Conservation (phyloP, 148 eudicot genomes). For the Persicaria tinctoria region DNA sequence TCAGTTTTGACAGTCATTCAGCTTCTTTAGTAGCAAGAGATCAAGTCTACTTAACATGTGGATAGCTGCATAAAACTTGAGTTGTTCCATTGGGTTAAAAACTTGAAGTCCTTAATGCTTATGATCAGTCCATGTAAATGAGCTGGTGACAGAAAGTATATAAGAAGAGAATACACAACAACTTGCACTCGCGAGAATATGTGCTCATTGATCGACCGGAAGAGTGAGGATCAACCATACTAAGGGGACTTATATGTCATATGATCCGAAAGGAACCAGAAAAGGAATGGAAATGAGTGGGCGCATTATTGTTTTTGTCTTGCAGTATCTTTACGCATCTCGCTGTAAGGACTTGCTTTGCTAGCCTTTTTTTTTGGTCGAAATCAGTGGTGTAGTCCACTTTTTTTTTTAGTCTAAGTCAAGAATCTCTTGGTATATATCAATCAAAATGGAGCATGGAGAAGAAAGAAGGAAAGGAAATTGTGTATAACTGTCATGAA, state of each 20-base stretch:
- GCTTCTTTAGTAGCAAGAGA: not conserved
- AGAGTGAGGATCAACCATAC: conserved; percentile 1
- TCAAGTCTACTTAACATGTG: not conserved
- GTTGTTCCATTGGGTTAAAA: too few relatives aligned
- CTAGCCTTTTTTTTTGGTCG: too few relatives aligned
- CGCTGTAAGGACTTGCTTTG: not conserved
- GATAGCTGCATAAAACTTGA: too few relatives aligned
- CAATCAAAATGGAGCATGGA: not conserved
- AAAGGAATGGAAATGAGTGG: not conserved
- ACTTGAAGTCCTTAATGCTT: too few relatives aligned
- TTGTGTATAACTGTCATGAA: too few relatives aligned
- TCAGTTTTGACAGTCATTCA: not conserved
- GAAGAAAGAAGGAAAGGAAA: not conserved
- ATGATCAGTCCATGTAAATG: not conserved
- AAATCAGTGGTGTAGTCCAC: too few relatives aligned
- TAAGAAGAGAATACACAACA: not conserved
- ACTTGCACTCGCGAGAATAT: not conserved
- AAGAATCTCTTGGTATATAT: not conserved
- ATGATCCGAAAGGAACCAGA: not conserved
- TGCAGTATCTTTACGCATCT: not conserved
- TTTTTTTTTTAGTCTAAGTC: not conserved
- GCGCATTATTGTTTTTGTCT: not conserved
- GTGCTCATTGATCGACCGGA: not conserved
- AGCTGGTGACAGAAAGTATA: not conserved
- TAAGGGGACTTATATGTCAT: conserved; percentile 7